Conservation (phyloP, 805 yeast species). For the Yarrowia divulgata region DNA sequence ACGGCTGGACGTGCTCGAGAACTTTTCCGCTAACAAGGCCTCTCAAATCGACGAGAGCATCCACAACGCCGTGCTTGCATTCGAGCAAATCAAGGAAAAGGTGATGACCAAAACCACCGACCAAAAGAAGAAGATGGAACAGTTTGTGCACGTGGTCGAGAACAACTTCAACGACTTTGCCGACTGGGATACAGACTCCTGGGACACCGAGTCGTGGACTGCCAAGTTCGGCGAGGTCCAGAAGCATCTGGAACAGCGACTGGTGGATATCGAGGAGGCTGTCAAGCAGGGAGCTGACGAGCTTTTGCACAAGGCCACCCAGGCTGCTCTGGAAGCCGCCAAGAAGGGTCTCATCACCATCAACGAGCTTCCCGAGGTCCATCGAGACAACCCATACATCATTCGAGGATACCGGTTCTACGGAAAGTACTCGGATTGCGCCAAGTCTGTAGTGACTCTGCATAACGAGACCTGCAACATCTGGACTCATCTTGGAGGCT, state of each 20-base stretch:
- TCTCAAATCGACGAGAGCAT: slow-evolving; percentile 48
- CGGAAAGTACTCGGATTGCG: slow-evolving; percentile 63
- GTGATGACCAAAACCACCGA: slow-evolving; percentile 45
- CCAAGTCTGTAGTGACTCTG: slow-evolving; percentile 62
- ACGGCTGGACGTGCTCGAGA: slow-evolving; percentile 49
- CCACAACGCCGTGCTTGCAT: slow-evolving; percentile 46
- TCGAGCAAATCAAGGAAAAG: slow-evolving; percentile 47
- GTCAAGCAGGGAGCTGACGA: slow-evolving; percentile 39
- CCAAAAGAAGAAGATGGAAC: slow-evolving; percentile 50
- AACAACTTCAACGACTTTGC: slow-evolving; percentile 44
- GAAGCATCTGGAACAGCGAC: slow-evolving; percentile 49
- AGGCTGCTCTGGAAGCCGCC: slow-evolving; percentile 47
- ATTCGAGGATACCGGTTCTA: slow-evolving; percentile 86
- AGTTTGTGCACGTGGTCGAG: slow-evolving; percentile 48
- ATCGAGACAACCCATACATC: slow-evolving; percentile 92
- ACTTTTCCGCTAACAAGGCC: slow-evolving; percentile 47
- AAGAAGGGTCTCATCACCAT: slow-evolving; percentile 65
- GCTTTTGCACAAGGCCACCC: slow-evolving; percentile 40
- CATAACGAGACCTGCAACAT: slow-evolving; percentile 94
- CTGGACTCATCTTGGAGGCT: slow-evolving; percentile 89
- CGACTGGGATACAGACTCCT: slow-evolving; percentile 36
- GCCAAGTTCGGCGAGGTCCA: slow-evolving; percentile 47
- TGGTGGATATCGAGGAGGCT: slow-evolving; percentile 48
- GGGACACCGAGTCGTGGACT: slow-evolving; percentile 42
- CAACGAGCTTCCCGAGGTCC: slow-evolving; percentile 87